Base-by-base conservation (phyloP, 1,284 basidiomycete genomes). In the Tranzscheliella williamsii region DNA sequence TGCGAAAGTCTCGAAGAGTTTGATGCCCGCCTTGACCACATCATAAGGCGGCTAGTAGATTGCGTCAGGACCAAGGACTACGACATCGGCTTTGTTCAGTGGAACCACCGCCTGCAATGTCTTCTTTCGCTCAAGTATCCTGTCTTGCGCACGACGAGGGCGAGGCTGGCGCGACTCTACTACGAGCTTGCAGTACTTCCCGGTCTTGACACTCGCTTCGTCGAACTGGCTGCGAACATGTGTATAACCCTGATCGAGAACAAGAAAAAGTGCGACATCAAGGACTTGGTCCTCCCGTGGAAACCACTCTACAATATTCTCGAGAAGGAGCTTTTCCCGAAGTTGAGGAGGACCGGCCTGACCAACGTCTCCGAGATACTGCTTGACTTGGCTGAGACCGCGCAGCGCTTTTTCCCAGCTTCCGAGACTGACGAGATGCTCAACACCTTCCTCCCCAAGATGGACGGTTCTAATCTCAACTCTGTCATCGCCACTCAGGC, bases 391-490 rank as follows among this genome's bases (percentile, higher is more conserved):
- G 89, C 91, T 26, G 87, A 91, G 63, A 84, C 83, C 64, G 84
- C 85, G 30, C 86, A 89, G 64, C 83, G 89, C 34, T 96, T 96
- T 83, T 97, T 93, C 79, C 87, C 92, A 67, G 89, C 92, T 8
- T 84, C 86, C 41, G 89, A 91, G 38, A 88, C 89, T 36, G 86
- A 89, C 64, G 88, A 90, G 61, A 97, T 98, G 90, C 85, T 98
- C 21, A 82, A 85, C 23, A 83, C 83, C 2, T 87, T 91, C 69
- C 63, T 90, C 13, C 90, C 88, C 7, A 80, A 81, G 52, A 82
- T 93, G 55, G 88, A 91, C 70, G 87, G 87, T 24, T 85, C 84
- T 27, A 83, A 83, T 57, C 78, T 91, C 61, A 85, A 89, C 43
- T 75, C 69, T 15, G 68, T 77, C 30, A 67, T 76, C 30, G 64